These are phyloP conservation scores for Elaeagnus macrophylla DNA, from an alignment of 306 rosid species.

Conservation along the genomic window DNA sequence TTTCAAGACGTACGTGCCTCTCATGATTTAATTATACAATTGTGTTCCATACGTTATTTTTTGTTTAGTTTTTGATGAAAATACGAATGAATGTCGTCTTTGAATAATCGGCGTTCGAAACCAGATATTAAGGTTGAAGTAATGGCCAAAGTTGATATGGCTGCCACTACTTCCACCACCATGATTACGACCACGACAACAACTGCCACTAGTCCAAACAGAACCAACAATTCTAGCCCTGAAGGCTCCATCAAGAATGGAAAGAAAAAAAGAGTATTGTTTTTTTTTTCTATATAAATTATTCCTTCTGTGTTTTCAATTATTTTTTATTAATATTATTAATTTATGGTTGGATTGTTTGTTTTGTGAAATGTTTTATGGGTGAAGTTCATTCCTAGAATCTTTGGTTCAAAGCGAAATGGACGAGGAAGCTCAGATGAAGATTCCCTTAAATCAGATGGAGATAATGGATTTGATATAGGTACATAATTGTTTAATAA, in stretches of 20 bases:
- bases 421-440: slow-evolving; percentile 46
- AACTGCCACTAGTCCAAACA: neutral
- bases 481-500: slow-evolving; percentile 25
- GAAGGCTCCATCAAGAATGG: slow-evolving; percentile 40
- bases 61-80: neutral
- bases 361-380: neutral
- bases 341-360: neutral
- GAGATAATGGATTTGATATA: slow-evolving; percentile 28
- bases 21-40: too few relatives aligned
- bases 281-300: neutral
- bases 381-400: slow-evolving; percentile 63
- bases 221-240: neutral
- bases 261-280: slow-evolving; percentile 56
- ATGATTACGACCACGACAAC: neutral
- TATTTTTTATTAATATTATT: too few relatives aligned
- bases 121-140: slow-evolving; percentile 12
- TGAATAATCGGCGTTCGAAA: neutral
- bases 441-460: slow-evolving; percentile 35
- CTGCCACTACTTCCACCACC: slow-evolving; percentile 11
- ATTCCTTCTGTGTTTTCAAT: neutral
- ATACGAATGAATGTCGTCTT: slow-evolving; percentile 40
- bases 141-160: slow-evolving; percentile 35
- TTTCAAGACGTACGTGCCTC: too few relatives aligned
- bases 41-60: neutral
- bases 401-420: slow-evolving; percentile 53